phyloP scores from a whole-genome alignment of 2,329 filamentous ascomycete genomes.

The Fusarium oligoseptatum region DNA sequence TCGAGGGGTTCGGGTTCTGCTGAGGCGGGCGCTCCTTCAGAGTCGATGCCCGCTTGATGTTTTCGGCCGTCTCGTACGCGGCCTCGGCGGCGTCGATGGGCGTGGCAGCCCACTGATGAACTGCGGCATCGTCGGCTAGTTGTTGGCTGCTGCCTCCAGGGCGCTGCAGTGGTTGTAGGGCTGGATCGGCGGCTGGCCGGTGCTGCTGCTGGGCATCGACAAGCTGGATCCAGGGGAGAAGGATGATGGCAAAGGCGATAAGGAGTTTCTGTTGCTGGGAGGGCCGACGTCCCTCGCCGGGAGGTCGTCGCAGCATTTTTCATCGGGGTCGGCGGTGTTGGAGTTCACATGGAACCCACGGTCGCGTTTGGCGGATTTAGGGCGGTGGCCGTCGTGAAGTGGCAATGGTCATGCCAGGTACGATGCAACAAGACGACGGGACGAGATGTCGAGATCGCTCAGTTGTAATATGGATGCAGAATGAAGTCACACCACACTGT shows the following conservation, averaged over 20 bases:
- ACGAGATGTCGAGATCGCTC: slow-evolving; percentile 7
- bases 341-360: slow-evolving; percentile 45
- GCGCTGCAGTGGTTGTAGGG: slow-evolving; percentile 34
- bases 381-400: slow-evolving; percentile 27
- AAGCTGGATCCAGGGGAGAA: slow-evolving; percentile 67
- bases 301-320: slow-evolving; percentile 74
- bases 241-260: slow-evolving; percentile 69
- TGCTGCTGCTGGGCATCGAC: slow-evolving; percentile 76
- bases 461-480: slow-evolving; percentile 29
- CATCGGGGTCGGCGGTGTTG: slow-evolving; percentile 24
- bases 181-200: slow-evolving; percentile 46
- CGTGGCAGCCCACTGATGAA: slow-evolving; percentile 50
- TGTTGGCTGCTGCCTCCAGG: slow-evolving; percentile 46
- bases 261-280: slow-evolving; percentile 61
- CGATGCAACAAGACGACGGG: neutral
- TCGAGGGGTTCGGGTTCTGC: slow-evolving; percentile 41
- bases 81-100: slow-evolving; percentile 48
- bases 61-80: slow-evolving; percentile 46
- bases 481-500: slow-evolving; percentile 44
- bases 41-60: slow-evolving; percentile 43
- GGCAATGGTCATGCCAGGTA: slow-evolving; percentile 38
- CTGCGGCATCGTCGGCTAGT: slow-evolving; percentile 45
- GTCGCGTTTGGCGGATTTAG: slow-evolving; percentile 13
- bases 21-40: slow-evolving; percentile 45
- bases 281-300: slow-evolving; percentile 67